Base-by-base conservation (phyloP, 805 yeast species). In the Candida arabinofermentans region DNA sequence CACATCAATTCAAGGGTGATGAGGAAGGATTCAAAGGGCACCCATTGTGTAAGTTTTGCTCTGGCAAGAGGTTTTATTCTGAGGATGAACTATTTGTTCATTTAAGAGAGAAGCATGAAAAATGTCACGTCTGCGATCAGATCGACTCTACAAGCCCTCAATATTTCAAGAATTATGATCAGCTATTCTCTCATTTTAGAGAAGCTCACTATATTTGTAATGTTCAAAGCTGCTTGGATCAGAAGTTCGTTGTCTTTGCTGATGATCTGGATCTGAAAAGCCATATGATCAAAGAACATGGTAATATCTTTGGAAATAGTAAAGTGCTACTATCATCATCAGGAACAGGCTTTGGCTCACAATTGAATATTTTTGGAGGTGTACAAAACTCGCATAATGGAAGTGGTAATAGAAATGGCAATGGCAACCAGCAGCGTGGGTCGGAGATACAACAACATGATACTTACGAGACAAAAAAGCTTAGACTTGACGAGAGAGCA, bases 191-290 rank as follows among this genome's bases (percentile, higher is more conserved):
- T 13, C 99, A 93, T 67, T 93, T 93, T 63, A 71, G 68, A 50
- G 61, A 57, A 4, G 79, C 73, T 32, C 99, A 93, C 62, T 87
- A 70, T 61, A 79, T 80, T 13, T 93, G 99, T 65, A 71, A 74
- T 24, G 83, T 85, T 16, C 86, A 77, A 36, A 55, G 74, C 10
- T 93, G 99, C 65, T 63, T 90, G 36, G 98, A 90, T 42, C 81
- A 85, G 61, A 86, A 86, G 59, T 91, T 93, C 65, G 93, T 93
- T 18, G 99, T 91, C 1, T 93, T 93, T 59, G 75, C 82, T 18
- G 91, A 88, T 47, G 93, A 86, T 40, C 63, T 89, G 41, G 97
- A 89, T 51, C 69, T 93, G 40, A 83, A 85, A 41, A 90, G 95
- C 1, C 99, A 93, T 62, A 82, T 88, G 80, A 64, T 88, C 36